Conservation (phyloP, 1,284 basidiomycete species). For the Puccinia polysora region DNA sequence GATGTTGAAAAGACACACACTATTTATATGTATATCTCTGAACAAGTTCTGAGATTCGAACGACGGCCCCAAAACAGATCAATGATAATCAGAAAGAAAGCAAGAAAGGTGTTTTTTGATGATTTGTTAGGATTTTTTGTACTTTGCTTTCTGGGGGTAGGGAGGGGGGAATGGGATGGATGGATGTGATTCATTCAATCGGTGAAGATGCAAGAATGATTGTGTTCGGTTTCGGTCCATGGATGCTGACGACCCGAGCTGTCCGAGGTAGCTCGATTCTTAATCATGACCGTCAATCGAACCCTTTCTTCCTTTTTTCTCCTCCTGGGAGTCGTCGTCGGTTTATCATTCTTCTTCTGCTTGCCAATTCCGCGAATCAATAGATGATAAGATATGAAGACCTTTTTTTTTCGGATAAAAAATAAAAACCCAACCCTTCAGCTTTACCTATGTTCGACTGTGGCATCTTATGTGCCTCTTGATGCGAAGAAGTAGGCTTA, state of each 20-base stretch:
- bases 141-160: too few relatives aligned
- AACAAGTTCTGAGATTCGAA: too few relatives aligned
- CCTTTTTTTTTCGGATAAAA: conserved; percentile 1
- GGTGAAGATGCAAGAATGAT: conserved; percentile 12
- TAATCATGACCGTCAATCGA: conserved; percentile 18
- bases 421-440: too few relatives aligned
- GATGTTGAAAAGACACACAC: too few relatives aligned
- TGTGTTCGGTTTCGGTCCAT: neutral
- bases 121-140: too few relatives aligned
- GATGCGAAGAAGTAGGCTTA: neutral
- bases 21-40: too few relatives aligned
- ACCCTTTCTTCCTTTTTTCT: conserved; percentile 22
- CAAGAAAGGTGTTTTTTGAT: too few relatives aligned
- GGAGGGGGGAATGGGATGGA: too few relatives aligned
- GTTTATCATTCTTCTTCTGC: conserved; percentile 9
- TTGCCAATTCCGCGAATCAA: conserved; percentile 22
- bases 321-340: neutral
- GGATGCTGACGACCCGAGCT: neutral
- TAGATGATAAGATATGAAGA: conserved; percentile 32
- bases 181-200: conserved; percentile 11
- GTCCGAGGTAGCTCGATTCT: neutral
- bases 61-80: too few relatives aligned
- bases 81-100: too few relatives aligned
- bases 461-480: too few relatives aligned
- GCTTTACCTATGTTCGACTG: neutral